Evolutionary conservation across 495 filamentous ascomycete genomes (phyloP).

Genomic region (Podospora comata): DNA sequence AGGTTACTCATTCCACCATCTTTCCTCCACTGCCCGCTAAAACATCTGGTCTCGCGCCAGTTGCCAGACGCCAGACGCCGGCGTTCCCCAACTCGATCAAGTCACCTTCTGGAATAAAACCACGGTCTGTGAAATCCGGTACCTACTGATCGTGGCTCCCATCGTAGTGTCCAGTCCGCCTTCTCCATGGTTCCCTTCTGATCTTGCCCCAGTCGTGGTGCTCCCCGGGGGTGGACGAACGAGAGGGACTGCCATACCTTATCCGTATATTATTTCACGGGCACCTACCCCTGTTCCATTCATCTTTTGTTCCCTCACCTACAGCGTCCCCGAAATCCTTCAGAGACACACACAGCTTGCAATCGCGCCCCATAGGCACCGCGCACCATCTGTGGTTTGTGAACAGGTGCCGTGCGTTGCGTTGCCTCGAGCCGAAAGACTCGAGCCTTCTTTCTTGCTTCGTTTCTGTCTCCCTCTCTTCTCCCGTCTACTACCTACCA

Average conservation of each 20-base stretch:
- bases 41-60: background rate
- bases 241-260: too few species aligned
- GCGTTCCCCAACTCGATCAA: background rate
- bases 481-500: background rate
- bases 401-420: background rate
- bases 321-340: background rate
- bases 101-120: too few species aligned
- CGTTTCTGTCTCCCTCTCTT: background rate
- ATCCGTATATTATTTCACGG: background rate
- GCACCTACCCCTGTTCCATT: too few species aligned
- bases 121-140: too few species aligned
- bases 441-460: background rate
- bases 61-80: background rate
- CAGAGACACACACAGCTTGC: background rate
- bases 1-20: slow-evolving; percentile 1
- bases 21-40: background rate
- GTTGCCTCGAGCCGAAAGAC: background rate
- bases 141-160: too few species aligned
- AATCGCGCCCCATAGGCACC: background rate
- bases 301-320: background rate
- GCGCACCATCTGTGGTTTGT: background rate
- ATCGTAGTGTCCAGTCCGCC: too few species aligned
- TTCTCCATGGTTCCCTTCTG: too few species aligned
- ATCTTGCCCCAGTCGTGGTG: too few species aligned
- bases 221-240: too few species aligned